These are phyloP conservation scores for Aspergillus coremiiformis DNA, from an alignment of 495 filamentous ascomycete species.

Conservation along the genomic window DNA sequence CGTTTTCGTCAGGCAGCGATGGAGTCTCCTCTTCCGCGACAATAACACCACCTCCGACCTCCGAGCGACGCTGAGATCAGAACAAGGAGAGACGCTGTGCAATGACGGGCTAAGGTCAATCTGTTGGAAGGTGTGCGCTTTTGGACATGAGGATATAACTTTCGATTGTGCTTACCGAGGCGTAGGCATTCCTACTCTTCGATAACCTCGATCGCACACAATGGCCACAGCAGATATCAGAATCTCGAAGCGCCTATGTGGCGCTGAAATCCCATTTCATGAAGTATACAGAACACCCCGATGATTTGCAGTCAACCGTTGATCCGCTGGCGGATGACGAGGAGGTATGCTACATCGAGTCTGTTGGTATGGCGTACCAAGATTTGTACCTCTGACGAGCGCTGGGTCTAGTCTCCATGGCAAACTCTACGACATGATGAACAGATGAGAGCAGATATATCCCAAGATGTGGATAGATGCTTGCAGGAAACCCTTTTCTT, in stretches of 20 bases:
- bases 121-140: constrained; percentile 75
- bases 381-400: constrained; percentile 37
- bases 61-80: constrained; percentile 54
- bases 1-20: constrained; percentile 43
- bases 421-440: constrained; percentile 76
- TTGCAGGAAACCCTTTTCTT: constrained; percentile 92
- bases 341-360: constrained; percentile 48
- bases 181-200: constrained; percentile 74
- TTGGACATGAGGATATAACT: not conserved
- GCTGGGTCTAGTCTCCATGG: constrained; percentile 73
- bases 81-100: constrained; percentile 51
- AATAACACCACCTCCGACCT: constrained; percentile 56
- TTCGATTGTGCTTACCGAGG: constrained; percentile 11
- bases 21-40: constrained; percentile 57
- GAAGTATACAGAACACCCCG: constrained; percentile 71
- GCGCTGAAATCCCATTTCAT: constrained; percentile 67
- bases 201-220: constrained; percentile 54
- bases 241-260: constrained; percentile 66
- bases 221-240: constrained; percentile 60
- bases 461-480: constrained; percentile 90
- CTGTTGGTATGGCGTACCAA: constrained; percentile 3
- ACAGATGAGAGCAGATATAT: constrained; percentile 74
- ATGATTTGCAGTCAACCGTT: constrained; percentile 61
- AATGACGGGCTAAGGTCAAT: constrained; percentile 71
- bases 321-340: constrained; percentile 87